phyloP scores from a whole-genome alignment of 2,329 filamentous ascomycete genomes.

The Ampelomyces quisqualis region DNA sequence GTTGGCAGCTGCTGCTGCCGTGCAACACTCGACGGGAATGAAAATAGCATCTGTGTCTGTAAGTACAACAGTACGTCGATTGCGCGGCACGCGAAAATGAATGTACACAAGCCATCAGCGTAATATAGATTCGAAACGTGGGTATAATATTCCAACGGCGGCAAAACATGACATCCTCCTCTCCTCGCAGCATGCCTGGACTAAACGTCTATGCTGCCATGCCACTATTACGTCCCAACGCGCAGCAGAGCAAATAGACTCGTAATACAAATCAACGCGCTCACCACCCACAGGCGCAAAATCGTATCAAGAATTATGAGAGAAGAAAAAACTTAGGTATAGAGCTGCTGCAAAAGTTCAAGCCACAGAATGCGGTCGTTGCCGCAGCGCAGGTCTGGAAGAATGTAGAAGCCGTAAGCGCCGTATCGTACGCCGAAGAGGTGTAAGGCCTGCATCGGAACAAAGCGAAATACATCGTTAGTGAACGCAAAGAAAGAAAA shows the following conservation, averaged over 20 bases:
- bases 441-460: conserved; percentile 35
- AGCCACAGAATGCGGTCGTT: conserved; percentile 32
- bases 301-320: conserved; percentile 8
- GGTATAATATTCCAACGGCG: conserved; percentile 3
- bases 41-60: too few species aligned
- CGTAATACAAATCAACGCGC: too few species aligned
- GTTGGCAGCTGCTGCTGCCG: too few species aligned
- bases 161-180: neutral
- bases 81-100: too few species aligned
- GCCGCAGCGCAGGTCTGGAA: conserved; percentile 27
- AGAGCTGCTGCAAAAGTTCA: conserved; percentile 32
- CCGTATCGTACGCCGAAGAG: conserved; percentile 39
- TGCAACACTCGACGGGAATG: too few species aligned
- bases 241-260: neutral
- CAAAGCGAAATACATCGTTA: conserved; percentile 28
- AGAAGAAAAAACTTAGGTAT: conserved; percentile 12
- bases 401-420: conserved; percentile 41
- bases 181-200: neutral
- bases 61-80: too few species aligned
- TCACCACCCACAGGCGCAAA: too few species aligned
- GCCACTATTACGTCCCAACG: too few species aligned
- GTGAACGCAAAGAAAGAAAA: conserved; percentile 22
- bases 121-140: conserved; percentile 4
- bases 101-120: too few species aligned
- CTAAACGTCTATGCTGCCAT: too few species aligned